Evolutionary conservation across 352 stramenopile genomes (phyloP).

Genomic region (Phytophthora ohioensis): DNA sequence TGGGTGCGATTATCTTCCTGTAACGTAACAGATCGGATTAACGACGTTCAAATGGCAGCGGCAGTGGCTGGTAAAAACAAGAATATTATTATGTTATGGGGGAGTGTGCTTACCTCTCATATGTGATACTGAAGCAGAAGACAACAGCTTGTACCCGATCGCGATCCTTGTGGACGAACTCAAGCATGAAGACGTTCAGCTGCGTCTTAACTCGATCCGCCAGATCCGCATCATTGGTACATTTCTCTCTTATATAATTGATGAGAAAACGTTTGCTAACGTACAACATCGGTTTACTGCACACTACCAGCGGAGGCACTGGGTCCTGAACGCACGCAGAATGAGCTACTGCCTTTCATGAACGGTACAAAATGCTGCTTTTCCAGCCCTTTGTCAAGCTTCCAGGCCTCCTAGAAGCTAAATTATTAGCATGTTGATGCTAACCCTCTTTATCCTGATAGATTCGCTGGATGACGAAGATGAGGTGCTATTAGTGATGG

Average conservation of each 20-base stretch:
- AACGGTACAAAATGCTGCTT: conserved; percentile 64
- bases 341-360: conserved; percentile 99
- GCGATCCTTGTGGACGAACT: conserved; percentile 93
- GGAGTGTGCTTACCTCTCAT: conserved; percentile 15
- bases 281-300: conserved; percentile 10
- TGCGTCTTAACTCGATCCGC: conserved; percentile 92
- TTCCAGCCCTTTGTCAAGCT: background rate
- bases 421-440: background rate
- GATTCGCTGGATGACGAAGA: conserved; percentile 98
- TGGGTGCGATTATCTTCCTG: background rate
- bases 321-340: conserved; percentile 88
- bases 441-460: conserved; percentile 38
- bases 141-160: conserved; percentile 90
- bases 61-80: conserved; percentile 37
- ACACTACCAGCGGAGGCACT: conserved; percentile 80
- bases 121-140: conserved; percentile 42
- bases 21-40: conserved; percentile 30
- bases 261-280: conserved; percentile 16
- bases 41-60: conserved; percentile 36
- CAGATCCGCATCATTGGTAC: conserved; percentile 92
- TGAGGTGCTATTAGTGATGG: conserved; percentile 96
- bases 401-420: background rate
- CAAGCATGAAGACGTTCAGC: conserved; percentile 93
- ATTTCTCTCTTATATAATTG: background rate
- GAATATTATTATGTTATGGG: conserved; percentile 21